phyloP scores from a whole-genome alignment of 2,329 filamentous ascomycete genomes.

The Colletotrichum eremochloae region DNA sequence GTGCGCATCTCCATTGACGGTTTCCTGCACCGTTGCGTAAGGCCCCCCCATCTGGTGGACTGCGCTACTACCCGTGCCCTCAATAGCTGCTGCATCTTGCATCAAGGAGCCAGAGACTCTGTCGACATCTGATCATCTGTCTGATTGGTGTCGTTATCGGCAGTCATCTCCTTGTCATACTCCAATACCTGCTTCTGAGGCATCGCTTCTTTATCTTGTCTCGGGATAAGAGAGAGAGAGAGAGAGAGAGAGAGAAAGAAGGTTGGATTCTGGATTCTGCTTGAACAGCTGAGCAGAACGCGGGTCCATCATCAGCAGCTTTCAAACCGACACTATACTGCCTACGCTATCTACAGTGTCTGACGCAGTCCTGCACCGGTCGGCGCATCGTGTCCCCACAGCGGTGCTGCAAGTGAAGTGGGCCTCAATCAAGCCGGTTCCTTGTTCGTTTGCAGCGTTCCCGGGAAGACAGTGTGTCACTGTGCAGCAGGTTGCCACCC shows the following conservation, averaged over 20 bases:
- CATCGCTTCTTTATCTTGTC: neutral
- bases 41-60: neutral
- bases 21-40: slow-evolving; percentile 17
- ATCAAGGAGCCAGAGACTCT: slow-evolving; percentile 1
- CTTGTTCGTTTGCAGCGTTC: slow-evolving; percentile 36
- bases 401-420: slow-evolving; percentile 35
- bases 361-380: slow-evolving; percentile 18
- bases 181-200: neutral
- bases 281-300: neutral
- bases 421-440: slow-evolving; percentile 32
- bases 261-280: neutral
- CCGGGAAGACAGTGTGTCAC: slow-evolving; percentile 39
- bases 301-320: neutral
- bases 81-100: slow-evolving; percentile 19
- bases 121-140: slow-evolving; percentile 38
- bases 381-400: slow-evolving; percentile 28
- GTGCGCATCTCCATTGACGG: neutral
- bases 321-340: neutral
- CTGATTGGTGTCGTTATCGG: slow-evolving; percentile 35
- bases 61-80: slow-evolving; percentile 6
- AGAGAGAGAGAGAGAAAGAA: too few relatives aligned
- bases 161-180: slow-evolving; percentile 4
- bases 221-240: neutral
- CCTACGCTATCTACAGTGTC: neutral
- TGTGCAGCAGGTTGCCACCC: slow-evolving; percentile 40